These are phyloP conservation scores for Naganishia onofrii DNA, from an alignment of 768 basidiomycete species.

Conservation along the genomic window DNA sequence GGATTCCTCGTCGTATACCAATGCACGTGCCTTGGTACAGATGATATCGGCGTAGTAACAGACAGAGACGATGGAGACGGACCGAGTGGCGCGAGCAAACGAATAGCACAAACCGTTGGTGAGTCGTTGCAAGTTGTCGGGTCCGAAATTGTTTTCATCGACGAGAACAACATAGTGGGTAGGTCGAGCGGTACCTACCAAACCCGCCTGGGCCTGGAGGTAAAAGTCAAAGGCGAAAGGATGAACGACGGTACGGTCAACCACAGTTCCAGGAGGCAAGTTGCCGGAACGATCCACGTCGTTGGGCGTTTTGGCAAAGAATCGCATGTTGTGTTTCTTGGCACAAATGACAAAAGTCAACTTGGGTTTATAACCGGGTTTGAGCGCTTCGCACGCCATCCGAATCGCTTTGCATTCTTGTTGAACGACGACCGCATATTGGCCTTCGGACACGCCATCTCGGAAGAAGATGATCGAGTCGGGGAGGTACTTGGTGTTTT, in stretches of 20 bases:
- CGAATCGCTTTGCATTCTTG: constrained; percentile 48
- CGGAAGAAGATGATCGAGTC: constrained; percentile 51
- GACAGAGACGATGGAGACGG: constrained; percentile 49
- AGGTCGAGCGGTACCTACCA: constrained; percentile 49
- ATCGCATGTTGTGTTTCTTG: constrained; percentile 50
- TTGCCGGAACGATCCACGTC: constrained; percentile 46
- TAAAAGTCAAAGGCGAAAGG: constrained; percentile 52
- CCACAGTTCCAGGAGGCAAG: constrained; percentile 43
- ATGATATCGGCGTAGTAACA: constrained; percentile 50
- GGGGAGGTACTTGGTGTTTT: constrained; percentile 41
- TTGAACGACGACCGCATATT: constrained; percentile 47
- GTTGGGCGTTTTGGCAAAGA: constrained; percentile 40
- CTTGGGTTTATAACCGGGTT: constrained; percentile 46
- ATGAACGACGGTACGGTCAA: constrained; percentile 45
- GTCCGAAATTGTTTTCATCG: constrained; percentile 44
- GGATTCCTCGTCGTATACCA: constrained; percentile 41
- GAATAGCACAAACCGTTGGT: constrained; percentile 45
- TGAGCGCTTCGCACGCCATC: constrained; percentile 40
- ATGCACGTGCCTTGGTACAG: constrained; percentile 46
- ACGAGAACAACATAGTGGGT: constrained; percentile 49
- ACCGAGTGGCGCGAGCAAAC: constrained; percentile 48
- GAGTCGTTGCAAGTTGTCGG: constrained; percentile 41
- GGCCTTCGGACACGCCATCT: constrained; percentile 48
- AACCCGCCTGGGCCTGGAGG: constrained; percentile 48
- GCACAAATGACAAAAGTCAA: constrained; percentile 44